Base-by-base conservation (phyloP, 768 basidiomycete genomes). In the Psilocybe cyanescens region DNA sequence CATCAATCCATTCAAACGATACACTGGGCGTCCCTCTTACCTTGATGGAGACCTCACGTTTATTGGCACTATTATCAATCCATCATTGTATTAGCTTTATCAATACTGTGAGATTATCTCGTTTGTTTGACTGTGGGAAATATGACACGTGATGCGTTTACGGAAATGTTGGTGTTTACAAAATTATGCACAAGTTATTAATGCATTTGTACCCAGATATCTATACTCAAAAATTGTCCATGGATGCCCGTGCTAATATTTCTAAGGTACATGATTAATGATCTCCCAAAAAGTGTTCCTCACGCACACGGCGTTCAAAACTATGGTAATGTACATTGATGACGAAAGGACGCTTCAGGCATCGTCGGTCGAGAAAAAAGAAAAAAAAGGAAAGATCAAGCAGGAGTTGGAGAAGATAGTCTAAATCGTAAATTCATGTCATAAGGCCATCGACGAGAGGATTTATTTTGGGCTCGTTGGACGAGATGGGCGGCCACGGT, bases 401-500 rank as follows among this genome's bases (percentile, higher is more conserved):
- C 56, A 64, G 52, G 47, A 60, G 50, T 35, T 24, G 45, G 33
- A 53, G 57, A 48, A 59, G 19, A 55, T 53, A 63, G 55, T 62
- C 52, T 46, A 57, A 46, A 39, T 58, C 57, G 57, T 58, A 24
- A 58, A 62, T n/a, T 51, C 55, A 46, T 52, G 16, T 45, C 24
- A 48, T 55, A 35, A n/a, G 46, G 31, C 44, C 28, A 33, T 49
- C 39, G 29, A 9, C 8, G 19, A 58, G 35, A 44, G 16, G 3
- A 39, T 35, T 63, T 62, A 70, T 64, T 71, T 70, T 55, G 70
- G 71, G 48, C 66, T 65, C 4, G 65, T 64, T 16, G 71, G 66
- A 45, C 67, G 71, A 51, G 70, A 67, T 17, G 65, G 59, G 24
- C 70, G 68, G 24, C 67, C 66, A 28, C 69, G 68, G 41, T 71